Evolutionary conservation across 176 grass and related monocot genomes (phyloP), one percentile per base, ranked within the genome.

Genomic region (Paspalum vaginatum): DNA sequence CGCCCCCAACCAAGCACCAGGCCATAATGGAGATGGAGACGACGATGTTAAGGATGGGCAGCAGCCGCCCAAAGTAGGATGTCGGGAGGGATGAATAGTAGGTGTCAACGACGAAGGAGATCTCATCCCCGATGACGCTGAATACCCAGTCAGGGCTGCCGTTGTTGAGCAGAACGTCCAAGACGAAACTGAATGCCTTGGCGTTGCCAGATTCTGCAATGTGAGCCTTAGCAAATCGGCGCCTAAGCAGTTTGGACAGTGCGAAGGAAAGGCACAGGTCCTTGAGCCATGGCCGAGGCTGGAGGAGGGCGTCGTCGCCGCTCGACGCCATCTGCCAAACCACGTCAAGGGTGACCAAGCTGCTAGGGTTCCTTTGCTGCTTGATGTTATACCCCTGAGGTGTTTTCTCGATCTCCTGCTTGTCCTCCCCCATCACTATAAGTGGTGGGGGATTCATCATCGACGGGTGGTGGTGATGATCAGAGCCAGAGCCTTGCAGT

Each of bases 371-470:
- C n/a, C 16, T 61, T 9, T 1, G 15, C 14, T 11, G 11, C 54
- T 71, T 39, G 18, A 72, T 39, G 4, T 0, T 22, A 2, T 81
- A 81, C 4, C 79, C 79, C 7, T 40, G 17, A 22, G 25, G 67
- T 0, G 11, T 72, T 49, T 72, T 18, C 26, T 81, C 67, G 2
- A 72, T 17, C 7, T 61, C 0, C 25, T 71, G 79, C 12, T 61
- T 50, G 18, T 71, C 79, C 37, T 81, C 79, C 2, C 78, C 79
- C 55, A 81, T 71, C 25, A 81, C 79, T 27, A 80, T 16, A 68
- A 80, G 38, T 20, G 63, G 47, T 7, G 46, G 76, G n/a, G n/a
- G n/a, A n/a, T n/a, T n/a, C n/a, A n/a, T n/a, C n/a, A n/a, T n/a
- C n/a, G n/a, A n/a, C n/a, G n/a, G n/a, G n/a, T n/a, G n/a, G n/a